These are phyloP conservation scores for Gymnopilus junonius DNA, from an alignment of 768 basidiomycete species.

Conservation along the genomic window DNA sequence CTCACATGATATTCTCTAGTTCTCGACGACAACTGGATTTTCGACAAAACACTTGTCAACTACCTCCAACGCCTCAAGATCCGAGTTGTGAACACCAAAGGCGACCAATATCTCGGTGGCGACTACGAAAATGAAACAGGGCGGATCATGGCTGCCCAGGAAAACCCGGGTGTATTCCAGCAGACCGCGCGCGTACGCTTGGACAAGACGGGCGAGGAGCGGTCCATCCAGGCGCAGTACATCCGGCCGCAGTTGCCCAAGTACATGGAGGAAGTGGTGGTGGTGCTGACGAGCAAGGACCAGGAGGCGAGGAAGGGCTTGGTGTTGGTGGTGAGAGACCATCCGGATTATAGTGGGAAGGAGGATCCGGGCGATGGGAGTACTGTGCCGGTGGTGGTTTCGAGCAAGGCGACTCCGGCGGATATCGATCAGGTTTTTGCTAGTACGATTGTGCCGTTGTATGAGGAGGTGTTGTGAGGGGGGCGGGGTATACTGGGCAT, in stretches of 20 bases:
- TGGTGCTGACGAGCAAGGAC: slow-evolving; percentile 54
- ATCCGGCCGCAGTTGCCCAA: slow-evolving; percentile 33
- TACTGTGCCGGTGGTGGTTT: slow-evolving; percentile 33
- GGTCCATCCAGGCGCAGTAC: slow-evolving; percentile 32
- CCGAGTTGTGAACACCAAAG: slow-evolving; percentile 38
- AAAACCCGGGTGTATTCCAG: slow-evolving; percentile 34
- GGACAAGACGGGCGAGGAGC: slow-evolving; percentile 28
- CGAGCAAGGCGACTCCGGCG: slow-evolving; percentile 37
- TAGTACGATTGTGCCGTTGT: slow-evolving; percentile 38
- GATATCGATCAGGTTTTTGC: slow-evolving; percentile 40
- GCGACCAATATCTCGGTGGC: slow-evolving; percentile 38
- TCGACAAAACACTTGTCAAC: slow-evolving; percentile 34
- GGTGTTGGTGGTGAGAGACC: slow-evolving; percentile 49
- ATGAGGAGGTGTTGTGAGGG: too few relatives aligned
- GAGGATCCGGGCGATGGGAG: slow-evolving; percentile 7
- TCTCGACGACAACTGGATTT: slow-evolving; percentile 45
- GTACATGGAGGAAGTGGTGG: slow-evolving; percentile 47
- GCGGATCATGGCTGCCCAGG: slow-evolving; percentile 35
- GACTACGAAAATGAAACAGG: slow-evolving; percentile 37
- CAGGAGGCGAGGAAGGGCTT: slow-evolving; percentile 36
- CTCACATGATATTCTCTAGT: slow-evolving; percentile 24
- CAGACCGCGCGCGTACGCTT: slow-evolving; percentile 40
- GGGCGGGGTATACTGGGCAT: too few relatives aligned
- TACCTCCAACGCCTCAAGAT: slow-evolving; percentile 43
- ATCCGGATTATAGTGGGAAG: slow-evolving; percentile 25